Percentiles rank a stretch among this genome's conserved stretches.
These are phyloP conservation scores for Leptographium procerum DNA, from an alignment of 2,329 filamentous ascomycete species.

Conservation along the genomic window DNA sequence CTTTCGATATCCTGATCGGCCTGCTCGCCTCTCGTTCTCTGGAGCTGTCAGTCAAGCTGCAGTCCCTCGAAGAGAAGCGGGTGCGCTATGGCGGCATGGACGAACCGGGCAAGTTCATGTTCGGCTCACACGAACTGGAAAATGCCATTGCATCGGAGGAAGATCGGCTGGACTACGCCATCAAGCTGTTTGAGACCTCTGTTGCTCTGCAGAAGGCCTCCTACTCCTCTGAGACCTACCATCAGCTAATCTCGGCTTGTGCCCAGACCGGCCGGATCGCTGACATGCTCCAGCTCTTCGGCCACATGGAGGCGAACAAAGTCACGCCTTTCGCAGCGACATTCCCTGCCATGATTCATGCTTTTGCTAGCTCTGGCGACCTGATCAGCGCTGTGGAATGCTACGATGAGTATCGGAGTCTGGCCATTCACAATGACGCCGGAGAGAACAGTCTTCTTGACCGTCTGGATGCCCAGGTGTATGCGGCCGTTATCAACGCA, in stretches of 20 bases:
- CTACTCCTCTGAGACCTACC: constrained; percentile 76
- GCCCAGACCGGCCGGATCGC: constrained; percentile 69
- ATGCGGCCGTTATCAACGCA: constrained; percentile 82
- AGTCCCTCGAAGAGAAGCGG: constrained; percentile 68
- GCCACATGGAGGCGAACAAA: constrained; percentile 76
- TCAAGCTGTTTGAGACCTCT: constrained; percentile 76
- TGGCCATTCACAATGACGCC: constrained; percentile 75
- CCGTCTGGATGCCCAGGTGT: constrained; percentile 72
- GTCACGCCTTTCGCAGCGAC: constrained; percentile 67
- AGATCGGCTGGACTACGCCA: constrained; percentile 71
- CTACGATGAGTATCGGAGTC: constrained; percentile 85
- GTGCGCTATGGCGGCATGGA: constrained; percentile 76
- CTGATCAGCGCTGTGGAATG: constrained; percentile 81
- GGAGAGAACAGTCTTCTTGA: constrained; percentile 57
- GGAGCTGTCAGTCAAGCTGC: constrained; percentile 63
- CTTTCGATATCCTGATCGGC: constrained; percentile 78
- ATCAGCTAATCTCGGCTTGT: constrained; percentile 75
- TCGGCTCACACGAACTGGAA: constrained; percentile 78
- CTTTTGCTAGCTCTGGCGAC: constrained; percentile 73
- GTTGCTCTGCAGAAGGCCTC: constrained; percentile 47
- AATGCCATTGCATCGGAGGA: constrained; percentile 79
- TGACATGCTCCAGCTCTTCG: constrained; percentile 84
- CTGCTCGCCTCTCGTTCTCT: constrained; percentile 71
- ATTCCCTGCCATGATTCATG: constrained; percentile 91
- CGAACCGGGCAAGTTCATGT: constrained; percentile 74